Percentiles rank a stretch among this genome's conserved stretches.
Conservation (phyloP, 2,329 filamentous ascomycete genomes). For the Phialophora expanda region DNA sequence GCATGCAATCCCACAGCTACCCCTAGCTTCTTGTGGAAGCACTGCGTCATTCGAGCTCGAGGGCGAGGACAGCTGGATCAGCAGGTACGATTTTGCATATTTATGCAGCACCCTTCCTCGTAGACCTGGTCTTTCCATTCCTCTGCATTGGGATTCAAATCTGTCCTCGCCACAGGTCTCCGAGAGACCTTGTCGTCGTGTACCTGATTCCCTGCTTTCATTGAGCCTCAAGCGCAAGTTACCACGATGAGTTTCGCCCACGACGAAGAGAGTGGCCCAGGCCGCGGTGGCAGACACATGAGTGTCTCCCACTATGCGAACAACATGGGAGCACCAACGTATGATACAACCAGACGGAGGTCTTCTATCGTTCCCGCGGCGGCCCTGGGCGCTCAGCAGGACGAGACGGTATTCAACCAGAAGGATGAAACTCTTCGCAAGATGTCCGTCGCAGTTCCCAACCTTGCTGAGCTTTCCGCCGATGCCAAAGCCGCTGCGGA, state of each 20-base stretch:
- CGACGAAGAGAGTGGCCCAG: constrained; percentile 36
- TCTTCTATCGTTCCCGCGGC: constrained; percentile 39
- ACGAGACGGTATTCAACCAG: constrained; percentile 37
- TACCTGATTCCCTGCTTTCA: background rate
- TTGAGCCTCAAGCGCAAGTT: background rate
- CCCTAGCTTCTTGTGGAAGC: background rate
- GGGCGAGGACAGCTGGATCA: constrained; percentile 4
- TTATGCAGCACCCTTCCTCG: background rate
- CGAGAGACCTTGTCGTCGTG: constrained; percentile 1
- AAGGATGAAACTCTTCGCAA: constrained; percentile 40
- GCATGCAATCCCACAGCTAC: constrained; percentile 10
- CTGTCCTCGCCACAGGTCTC: background rate
- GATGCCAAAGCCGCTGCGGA: constrained; percentile 38
- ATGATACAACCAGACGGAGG: constrained; percentile 35
- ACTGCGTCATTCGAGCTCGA: constrained; percentile 30
- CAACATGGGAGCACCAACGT: constrained; percentile 32
- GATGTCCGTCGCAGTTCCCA: constrained; percentile 40
- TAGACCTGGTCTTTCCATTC: background rate
- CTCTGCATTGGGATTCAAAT: background rate
- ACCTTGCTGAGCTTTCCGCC: constrained; percentile 37
- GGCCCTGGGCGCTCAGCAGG: constrained; percentile 28
- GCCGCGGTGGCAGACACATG: constrained; percentile 34
- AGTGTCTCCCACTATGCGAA: constrained; percentile 38
- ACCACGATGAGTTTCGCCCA: constrained; percentile 33
- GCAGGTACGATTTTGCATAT: constrained; percentile 23